Conservation (phyloP, 495 filamentous ascomycete genomes). For the Pyronema domesticum region DNA sequence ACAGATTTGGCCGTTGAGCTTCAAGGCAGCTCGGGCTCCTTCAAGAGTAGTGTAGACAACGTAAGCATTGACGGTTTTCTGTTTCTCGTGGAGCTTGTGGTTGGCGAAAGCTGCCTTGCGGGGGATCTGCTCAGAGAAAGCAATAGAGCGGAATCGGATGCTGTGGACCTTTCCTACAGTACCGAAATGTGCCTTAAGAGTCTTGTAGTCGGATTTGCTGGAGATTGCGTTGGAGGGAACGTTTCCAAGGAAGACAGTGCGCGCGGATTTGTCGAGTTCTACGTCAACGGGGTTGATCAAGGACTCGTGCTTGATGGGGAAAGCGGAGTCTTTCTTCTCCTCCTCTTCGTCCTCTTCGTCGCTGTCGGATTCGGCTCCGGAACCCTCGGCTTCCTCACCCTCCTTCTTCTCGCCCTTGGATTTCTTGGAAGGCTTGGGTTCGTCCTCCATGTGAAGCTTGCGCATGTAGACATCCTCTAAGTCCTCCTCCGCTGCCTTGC, state of each 20-base stretch:
- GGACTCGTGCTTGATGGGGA: constrained; percentile 36
- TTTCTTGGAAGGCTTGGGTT: constrained; percentile 30
- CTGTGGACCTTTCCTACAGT: constrained; percentile 58
- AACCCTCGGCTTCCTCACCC: constrained; percentile 23
- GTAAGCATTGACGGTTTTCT: constrained; percentile 73
- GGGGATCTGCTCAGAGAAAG: constrained; percentile 61
- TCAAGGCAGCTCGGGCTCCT: constrained; percentile 58
- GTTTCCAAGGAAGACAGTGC: constrained; percentile 88
- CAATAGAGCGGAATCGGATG: constrained; percentile 80
- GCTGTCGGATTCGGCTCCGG: constrained; percentile 20
- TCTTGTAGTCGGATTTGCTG: constrained; percentile 37
- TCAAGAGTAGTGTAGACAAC: constrained; percentile 58
- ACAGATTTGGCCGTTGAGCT: constrained; percentile 68
- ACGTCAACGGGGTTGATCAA: constrained; percentile 27
- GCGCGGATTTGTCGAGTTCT: constrained; percentile 68
- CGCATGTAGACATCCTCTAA: constrained; percentile 69
- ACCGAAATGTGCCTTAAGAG: constrained; percentile 32
- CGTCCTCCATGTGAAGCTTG: constrained; percentile 44
- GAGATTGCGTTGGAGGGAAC: constrained; percentile 66
- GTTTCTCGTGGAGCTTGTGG: constrained; percentile 38
- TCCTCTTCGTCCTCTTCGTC: constrained; percentile 24
- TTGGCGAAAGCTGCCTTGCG: constrained; percentile 87
- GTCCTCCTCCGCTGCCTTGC: constrained; percentile 49
- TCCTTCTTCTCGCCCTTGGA: constrained; percentile 28
- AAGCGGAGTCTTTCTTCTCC: constrained; percentile 11